Conservation (phyloP, 345 rosid genomes). For the Populus ilicifolia region DNA sequence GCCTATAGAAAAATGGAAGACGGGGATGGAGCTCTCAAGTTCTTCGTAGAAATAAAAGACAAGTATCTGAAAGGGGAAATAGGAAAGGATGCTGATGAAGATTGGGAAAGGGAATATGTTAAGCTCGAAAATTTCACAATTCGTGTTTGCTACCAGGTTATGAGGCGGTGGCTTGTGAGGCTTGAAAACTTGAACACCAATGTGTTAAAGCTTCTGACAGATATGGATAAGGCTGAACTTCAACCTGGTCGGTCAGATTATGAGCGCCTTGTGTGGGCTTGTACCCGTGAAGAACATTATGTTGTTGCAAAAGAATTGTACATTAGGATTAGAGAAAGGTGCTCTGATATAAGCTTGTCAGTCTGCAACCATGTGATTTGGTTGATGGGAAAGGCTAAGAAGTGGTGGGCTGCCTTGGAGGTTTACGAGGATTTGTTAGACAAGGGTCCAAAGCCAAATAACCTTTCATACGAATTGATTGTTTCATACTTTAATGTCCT, state of each 20-base stretch:
- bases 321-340: constrained; percentile 56
- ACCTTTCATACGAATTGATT: constrained; percentile 61
- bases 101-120: constrained; percentile 61
- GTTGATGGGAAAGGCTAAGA: constrained; percentile 91
- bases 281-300: constrained; percentile 73
- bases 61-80: constrained; percentile 55
- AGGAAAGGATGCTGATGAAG: constrained; percentile 34
- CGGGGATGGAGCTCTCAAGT: constrained; percentile 68
- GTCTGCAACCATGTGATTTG: constrained; percentile 94
- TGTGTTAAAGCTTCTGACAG: constrained; percentile 60
- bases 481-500: constrained; percentile 71
- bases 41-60: constrained; percentile 58
- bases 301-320: constrained; percentile 72
- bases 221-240: constrained; percentile 64
- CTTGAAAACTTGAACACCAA: constrained; percentile 43
- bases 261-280: constrained; percentile 89
- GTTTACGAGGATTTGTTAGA: constrained; percentile 87
- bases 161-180: constrained; percentile 77
- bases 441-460: constrained; percentile 80
- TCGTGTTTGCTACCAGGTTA: constrained; percentile 75
- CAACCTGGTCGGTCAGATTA: constrained; percentile 52
- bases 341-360: constrained; percentile 61
- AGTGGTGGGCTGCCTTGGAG: constrained; percentile 98
- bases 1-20: constrained; percentile 79
- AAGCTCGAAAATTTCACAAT: constrained; percentile 62